Percentiles rank a stretch among this genome's conserved stretches.
Conservation (phyloP, 2,329 filamentous ascomycete species). For the Colletotrichum chrysophilum region DNA sequence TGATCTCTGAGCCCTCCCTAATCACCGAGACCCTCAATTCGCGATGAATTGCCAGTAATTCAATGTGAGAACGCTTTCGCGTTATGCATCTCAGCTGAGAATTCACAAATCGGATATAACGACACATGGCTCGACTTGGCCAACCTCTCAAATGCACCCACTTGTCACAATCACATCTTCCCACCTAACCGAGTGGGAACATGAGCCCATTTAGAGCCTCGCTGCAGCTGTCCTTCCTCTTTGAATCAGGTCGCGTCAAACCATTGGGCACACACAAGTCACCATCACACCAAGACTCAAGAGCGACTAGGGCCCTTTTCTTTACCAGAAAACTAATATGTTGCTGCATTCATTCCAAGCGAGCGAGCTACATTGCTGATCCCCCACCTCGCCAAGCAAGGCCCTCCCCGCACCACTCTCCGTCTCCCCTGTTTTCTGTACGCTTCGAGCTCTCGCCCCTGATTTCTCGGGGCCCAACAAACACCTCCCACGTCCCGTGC, state of each 20-base stretch:
- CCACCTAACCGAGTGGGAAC: background rate
- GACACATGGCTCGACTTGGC: background rate
- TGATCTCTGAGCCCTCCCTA: background rate
- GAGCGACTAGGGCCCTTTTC: background rate
- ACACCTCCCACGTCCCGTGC: background rate
- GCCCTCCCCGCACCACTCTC: conserved; percentile 7
- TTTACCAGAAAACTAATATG: conserved; percentile 8
- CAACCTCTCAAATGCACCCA: background rate
- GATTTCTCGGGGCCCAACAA: background rate
- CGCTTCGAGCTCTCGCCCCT: background rate
- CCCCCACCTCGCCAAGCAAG: conserved; percentile 14
- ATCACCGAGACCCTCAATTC: background rate
- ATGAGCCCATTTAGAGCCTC: background rate
- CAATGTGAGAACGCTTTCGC: background rate
- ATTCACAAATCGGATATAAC: background rate
- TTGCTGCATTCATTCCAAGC: conserved; percentile 15
- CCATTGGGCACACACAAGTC: background rate
- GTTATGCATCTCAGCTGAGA: background rate
- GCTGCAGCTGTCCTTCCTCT: background rate
- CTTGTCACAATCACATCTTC: background rate
- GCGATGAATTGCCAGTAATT: background rate
- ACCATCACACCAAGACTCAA: background rate
- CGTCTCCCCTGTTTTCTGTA: conserved; percentile 1
- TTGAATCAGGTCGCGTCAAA: background rate
- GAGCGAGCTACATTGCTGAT: conserved; percentile 15